These are phyloP conservation scores for Coemansia sp. DNA, from an alignment of 192 early-diverging fungal species.

Conservation along the genomic window DNA sequence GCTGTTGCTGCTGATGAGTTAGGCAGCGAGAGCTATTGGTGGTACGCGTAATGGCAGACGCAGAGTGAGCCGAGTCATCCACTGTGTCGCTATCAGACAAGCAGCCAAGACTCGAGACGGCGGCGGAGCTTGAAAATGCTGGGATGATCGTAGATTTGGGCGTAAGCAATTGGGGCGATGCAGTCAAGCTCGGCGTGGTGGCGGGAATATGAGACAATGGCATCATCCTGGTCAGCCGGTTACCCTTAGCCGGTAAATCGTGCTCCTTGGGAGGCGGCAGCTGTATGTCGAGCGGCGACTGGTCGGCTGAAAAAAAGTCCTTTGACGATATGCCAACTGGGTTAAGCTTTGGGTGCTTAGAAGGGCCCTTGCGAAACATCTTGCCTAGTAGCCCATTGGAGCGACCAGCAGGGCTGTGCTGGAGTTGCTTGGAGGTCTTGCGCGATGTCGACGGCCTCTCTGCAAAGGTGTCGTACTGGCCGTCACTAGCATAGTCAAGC, in stretches of 20 bases:
- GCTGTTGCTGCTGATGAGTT: conserved; percentile 13
- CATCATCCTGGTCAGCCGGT: conserved; percentile 35
- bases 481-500: conserved; percentile 12
- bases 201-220: conserved; percentile 13
- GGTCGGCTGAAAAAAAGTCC: conserved; percentile 36
- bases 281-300: conserved; percentile 17
- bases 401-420: conserved; percentile 16
- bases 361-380: conserved; percentile 50
- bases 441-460: conserved; percentile 2
- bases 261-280: conserved; percentile 1
- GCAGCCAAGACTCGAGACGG: conserved; percentile 8
- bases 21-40: neutral
- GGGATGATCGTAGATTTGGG: conserved; percentile 21
- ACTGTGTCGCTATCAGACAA: conserved; percentile 21
- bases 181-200: conserved; percentile 4
- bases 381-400: conserved; percentile 40
- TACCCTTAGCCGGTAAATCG: conserved; percentile 13
- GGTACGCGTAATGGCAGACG: neutral
- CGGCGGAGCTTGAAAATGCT: conserved; percentile 18
- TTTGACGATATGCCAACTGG: conserved; percentile 53
- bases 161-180: conserved; percentile 23
- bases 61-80: neutral
- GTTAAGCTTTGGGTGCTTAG: conserved; percentile 50
- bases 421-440: conserved; percentile 15
- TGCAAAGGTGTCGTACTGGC: neutral